A percentile compares a stretch with the other conserved stretches of the same genome.
phyloP scores from a whole-genome alignment of 306 rosid species.

The Acacia acuminata region DNA sequence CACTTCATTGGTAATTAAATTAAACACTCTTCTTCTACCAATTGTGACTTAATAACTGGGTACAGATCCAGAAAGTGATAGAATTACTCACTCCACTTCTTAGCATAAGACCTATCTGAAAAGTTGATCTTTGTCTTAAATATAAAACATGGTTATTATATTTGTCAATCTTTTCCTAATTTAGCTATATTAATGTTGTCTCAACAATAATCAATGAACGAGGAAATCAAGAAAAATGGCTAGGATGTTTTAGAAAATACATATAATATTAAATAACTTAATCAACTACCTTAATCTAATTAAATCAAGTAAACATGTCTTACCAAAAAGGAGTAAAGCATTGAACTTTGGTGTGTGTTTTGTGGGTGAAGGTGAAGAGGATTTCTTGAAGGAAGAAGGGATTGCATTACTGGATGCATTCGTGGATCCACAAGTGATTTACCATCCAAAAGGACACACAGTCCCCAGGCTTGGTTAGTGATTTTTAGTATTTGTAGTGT shows the following conservation, averaged over 20 bases:
- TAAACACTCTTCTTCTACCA: not conserved
- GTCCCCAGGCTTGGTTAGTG: conserved; percentile 50
- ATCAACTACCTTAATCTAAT: too few relatives aligned
- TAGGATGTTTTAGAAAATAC: too few relatives aligned
- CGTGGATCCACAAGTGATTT: conserved; percentile 47
- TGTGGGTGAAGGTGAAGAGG: conserved; percentile 47
- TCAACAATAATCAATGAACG: too few relatives aligned
- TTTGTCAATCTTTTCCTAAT: too few relatives aligned
- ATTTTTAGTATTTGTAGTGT: not conserved
- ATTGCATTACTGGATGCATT: conserved; percentile 41
- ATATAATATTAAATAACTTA: too few relatives aligned
- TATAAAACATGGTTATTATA: too few relatives aligned
- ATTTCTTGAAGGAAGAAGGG: conserved; percentile 48
- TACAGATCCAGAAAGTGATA: not conserved
- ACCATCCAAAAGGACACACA: conserved; percentile 54
- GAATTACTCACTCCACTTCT: too few relatives aligned
- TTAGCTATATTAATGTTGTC: too few relatives aligned
- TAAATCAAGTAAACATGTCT: too few relatives aligned
- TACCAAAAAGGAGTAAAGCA: not conserved
- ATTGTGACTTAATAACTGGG: not conserved
- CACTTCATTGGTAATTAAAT: conserved; percentile 46
- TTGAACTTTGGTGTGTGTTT: not conserved
- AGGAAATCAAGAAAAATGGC: too few relatives aligned
- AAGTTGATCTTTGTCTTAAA: too few relatives aligned
- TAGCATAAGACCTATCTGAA: too few relatives aligned